These are phyloP conservation scores for Aureobasidium sp. DNA, from an alignment of 2,329 filamentous ascomycete species.

Conservation along the genomic window DNA sequence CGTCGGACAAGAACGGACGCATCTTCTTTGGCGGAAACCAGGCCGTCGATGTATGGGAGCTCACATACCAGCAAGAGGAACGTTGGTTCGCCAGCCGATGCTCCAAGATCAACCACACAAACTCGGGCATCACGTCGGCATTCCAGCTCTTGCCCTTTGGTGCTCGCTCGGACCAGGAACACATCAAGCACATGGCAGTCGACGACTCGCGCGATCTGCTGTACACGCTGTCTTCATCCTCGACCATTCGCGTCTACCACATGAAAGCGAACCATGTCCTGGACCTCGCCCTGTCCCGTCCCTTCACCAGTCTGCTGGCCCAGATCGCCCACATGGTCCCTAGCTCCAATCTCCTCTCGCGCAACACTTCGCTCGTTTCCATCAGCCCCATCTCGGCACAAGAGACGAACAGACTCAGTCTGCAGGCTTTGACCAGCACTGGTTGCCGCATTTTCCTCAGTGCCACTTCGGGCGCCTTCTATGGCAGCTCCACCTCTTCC, in stretches of 20 bases:
- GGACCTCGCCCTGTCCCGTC: slow-evolving; percentile 49
- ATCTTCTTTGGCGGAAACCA: slow-evolving; percentile 83
- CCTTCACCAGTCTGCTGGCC: slow-evolving; percentile 47
- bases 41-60: slow-evolving; percentile 84
- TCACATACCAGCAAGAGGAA: slow-evolving; percentile 95
- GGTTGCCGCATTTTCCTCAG: slow-evolving; percentile 90
- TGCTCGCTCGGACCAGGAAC: slow-evolving; percentile 39
- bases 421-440: slow-evolving; percentile 84
- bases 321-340: slow-evolving; percentile 81
- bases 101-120: slow-evolving; percentile 81
- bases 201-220: slow-evolving; percentile 84
- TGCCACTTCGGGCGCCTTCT: slow-evolving; percentile 71
- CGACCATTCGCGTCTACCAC: slow-evolving; percentile 86
- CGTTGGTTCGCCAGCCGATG: slow-evolving; percentile 90
- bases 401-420: slow-evolving; percentile 75
- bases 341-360: slow-evolving; percentile 62
- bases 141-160: slow-evolving; percentile 47
- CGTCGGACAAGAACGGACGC: slow-evolving; percentile 69
- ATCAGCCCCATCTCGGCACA: slow-evolving; percentile 75
- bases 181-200: slow-evolving; percentile 71
- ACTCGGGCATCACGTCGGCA: slow-evolving; percentile 56
- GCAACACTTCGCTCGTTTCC: slow-evolving; percentile 65
- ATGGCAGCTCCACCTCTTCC: slow-evolving; percentile 51
- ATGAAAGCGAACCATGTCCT: slow-evolving; percentile 57
- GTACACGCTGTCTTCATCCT: slow-evolving; percentile 82